Evolutionary conservation across 495 filamentous ascomycete species (phyloP), one percentile per base, ranked within the genome.

Genomic region (Collariella sp.): DNA sequence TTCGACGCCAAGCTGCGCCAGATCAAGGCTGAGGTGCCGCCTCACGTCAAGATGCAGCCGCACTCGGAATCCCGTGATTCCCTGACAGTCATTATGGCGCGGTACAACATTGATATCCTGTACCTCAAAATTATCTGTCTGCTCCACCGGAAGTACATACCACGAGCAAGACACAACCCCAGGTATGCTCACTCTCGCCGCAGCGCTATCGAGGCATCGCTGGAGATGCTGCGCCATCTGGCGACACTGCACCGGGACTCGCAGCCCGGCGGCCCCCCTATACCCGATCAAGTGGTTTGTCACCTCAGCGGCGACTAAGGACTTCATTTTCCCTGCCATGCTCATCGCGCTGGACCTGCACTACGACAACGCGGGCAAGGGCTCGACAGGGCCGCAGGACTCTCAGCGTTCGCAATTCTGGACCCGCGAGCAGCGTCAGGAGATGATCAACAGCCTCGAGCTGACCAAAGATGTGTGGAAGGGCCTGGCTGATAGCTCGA

Each of bases 261-360:
- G 3, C 79, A 86, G 62, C 81, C 84, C 2, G 82, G 82, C 31
- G 87, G 88, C 5, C 79, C n/a, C 86, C 15, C 68, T 91, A 38
- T 79, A 84, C 50, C 77, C 76, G 19, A 83, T 88, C 67, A 82
- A 83, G 60, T 89, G 79, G 76, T 87, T 85, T 66, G 81, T 91
- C 46, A 88, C 81, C 16, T 74, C 76, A 2, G 86, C 86, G 0
- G 77, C 94, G 4, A 88, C 88, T 16, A 86, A 83, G 44, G 91
- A 97, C 60, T 95, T 91, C 60, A 70, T 95, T 13, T 82, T 94
- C 16, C 89, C 88, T 1, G 86, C 88, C 2, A 96, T 95, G 88
- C 82, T 95, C 52, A 77, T 97, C 18, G 84, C 83, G 58, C 73
- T 95, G 29, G 89, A 94, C 56, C 73, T 96, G 33, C 75, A 80